Conservation (phyloP, 306 rosid species). For the Alnus glutinosa region DNA sequence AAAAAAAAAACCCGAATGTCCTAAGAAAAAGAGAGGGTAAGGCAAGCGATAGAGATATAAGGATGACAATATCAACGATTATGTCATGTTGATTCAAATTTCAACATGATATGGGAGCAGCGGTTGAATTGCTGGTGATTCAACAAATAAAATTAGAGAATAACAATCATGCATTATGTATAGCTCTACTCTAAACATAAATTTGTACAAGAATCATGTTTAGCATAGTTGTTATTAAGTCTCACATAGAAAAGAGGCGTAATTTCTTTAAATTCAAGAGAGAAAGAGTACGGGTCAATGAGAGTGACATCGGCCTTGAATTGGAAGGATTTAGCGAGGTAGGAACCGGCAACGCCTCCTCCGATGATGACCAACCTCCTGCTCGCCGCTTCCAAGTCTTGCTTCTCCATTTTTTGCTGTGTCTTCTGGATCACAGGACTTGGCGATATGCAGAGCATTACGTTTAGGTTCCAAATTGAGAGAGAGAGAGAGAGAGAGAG, state of each 20-base stretch:
- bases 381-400: slow-evolving; percentile 9
- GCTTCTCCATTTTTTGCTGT: slow-evolving; percentile 16
- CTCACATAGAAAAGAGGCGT: neutral
- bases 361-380: slow-evolving; percentile 68
- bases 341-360: slow-evolving; percentile 78
- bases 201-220: neutral
- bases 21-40: no score
- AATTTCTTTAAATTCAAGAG: neutral
- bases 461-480: neutral
- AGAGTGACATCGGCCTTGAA: slow-evolving; percentile 58
- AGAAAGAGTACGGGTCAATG: slow-evolving; percentile 55
- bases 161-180: no score
- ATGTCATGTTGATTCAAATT: neutral
- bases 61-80: neutral
- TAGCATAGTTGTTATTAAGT: neutral
- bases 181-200: no score
- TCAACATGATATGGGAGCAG: no score
- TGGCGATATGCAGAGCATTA: neutral
- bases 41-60: no score
- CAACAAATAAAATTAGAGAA: no score
- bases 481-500: neutral
- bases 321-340: slow-evolving; percentile 65
- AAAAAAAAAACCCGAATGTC: no score
- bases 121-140: no score
- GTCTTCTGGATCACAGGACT: neutral